A percentile compares a stretch with the other conserved stretches of the same genome.
phyloP scores from a whole-genome alignment of 495 filamentous ascomycete species.

The Pseudevernia furfuracea region DNA sequence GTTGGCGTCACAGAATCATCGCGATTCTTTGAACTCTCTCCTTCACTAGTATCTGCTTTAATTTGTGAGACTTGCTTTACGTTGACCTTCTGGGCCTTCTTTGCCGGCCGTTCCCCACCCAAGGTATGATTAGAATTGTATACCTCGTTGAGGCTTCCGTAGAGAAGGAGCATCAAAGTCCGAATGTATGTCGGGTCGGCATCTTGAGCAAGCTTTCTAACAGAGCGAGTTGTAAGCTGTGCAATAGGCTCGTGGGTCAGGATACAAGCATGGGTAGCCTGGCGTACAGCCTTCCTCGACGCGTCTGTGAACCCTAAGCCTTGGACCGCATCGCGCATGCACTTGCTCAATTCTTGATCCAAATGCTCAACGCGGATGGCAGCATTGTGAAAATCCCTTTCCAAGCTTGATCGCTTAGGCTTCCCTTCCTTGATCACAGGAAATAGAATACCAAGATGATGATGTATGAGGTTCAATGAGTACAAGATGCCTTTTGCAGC shows the following conservation, averaged over 20 bases:
- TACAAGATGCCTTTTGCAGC: constrained; percentile 83
- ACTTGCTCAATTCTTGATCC: constrained; percentile 62
- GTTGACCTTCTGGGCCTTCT: neutral
- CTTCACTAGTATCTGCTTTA: constrained; percentile 18
- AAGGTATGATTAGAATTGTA: constrained; percentile 47
- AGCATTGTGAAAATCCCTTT: constrained; percentile 71
- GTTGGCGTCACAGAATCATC: constrained; percentile 56
- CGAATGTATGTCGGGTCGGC: constrained; percentile 73
- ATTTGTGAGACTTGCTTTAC: constrained; percentile 14
- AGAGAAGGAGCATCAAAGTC: constrained; percentile 70
- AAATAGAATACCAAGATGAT: constrained; percentile 63
- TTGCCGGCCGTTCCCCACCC: constrained; percentile 21
- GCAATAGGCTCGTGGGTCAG: constrained; percentile 69
- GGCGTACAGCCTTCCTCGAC: constrained; percentile 59
- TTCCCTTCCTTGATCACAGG: constrained; percentile 61
- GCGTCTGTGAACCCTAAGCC: constrained; percentile 19
- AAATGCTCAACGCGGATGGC: constrained; percentile 66
- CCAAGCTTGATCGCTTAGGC: constrained; percentile 61
- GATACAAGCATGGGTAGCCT: constrained; percentile 62
- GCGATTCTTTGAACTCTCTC: constrained; percentile 28
- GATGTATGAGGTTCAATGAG: constrained; percentile 72
- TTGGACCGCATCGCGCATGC: constrained; percentile 37
- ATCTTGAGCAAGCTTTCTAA: constrained; percentile 62
- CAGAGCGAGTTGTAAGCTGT: constrained; percentile 58
- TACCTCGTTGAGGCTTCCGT: constrained; percentile 71